A percentile compares a stretch with the other conserved stretches of the same genome.
phyloP scores from a whole-genome alignment of 139 green algal genomes.

The Tetraselmis striata region DNA sequence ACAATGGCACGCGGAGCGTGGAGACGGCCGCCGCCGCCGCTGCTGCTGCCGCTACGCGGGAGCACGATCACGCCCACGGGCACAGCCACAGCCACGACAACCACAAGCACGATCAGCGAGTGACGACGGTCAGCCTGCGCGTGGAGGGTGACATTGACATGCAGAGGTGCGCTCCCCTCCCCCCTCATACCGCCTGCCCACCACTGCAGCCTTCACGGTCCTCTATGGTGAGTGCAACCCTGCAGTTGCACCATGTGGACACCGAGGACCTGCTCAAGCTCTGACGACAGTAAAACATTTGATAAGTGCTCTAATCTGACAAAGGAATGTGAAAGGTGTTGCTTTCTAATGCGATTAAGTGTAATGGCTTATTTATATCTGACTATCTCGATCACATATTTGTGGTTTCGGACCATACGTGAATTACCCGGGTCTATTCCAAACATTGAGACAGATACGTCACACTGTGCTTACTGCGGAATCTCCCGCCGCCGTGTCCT shows the following conservation, averaged over 20 bases:
- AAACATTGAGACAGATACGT: no score
- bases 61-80: not conserved
- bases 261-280: not conserved
- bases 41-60: not conserved
- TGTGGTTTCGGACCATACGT: no score
- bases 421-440: no score
- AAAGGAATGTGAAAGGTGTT: no score
- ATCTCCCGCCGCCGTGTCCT: no score
- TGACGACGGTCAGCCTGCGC: slow-evolving; percentile 34
- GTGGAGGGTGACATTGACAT: slow-evolving; percentile 25
- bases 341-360: no score
- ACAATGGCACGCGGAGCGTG: not conserved
- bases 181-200: no score
- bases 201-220: no score
- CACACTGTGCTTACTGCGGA: no score
- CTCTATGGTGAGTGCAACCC: slow-evolving; percentile 40
- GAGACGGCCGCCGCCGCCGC: not conserved
- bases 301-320: no score
- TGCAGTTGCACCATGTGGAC: slow-evolving; percentile 64
- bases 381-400: no score
- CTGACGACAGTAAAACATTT: not conserved
- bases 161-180: slow-evolving; percentile 49
- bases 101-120: slow-evolving; percentile 15
- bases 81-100: slow-evolving; percentile 12
- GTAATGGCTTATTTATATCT: no score